Conservation (phyloP, 1,139 yeast species). For the Yamadazyma buinensis region DNA sequence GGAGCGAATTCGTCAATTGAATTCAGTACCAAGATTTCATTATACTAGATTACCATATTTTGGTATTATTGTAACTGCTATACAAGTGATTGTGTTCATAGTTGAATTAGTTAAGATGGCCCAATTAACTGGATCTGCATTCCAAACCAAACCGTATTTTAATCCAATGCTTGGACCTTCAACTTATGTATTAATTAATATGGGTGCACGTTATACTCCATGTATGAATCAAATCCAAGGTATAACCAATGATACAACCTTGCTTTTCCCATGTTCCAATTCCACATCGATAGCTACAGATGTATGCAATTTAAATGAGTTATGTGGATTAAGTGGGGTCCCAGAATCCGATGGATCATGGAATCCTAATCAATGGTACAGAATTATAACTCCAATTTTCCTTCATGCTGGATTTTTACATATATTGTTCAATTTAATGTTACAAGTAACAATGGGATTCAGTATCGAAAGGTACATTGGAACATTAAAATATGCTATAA, state of each 20-base stretch:
- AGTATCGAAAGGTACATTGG: constrained; percentile 64
- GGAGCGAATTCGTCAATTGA: constrained; percentile 23
- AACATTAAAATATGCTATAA: constrained; percentile 47
- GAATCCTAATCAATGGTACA: constrained; percentile 65
- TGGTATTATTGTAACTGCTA: constrained; percentile 42
- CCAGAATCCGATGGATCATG: constrained; percentile 24
- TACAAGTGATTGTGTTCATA: constrained; percentile 61
- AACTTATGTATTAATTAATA: constrained; percentile 57
- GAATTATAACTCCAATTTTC: constrained; percentile 68
- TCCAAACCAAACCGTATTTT: constrained; percentile 68
- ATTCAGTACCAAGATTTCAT: constrained; percentile 38
- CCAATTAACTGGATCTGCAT: constrained; percentile 58
- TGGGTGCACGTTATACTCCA: constrained; percentile 72
- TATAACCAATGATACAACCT: constrained; percentile 46
- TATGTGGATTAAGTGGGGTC: constrained; percentile 61
- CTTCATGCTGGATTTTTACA: constrained; percentile 75
- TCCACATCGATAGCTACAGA: constrained; percentile 54
- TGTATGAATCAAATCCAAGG: constrained; percentile 59
- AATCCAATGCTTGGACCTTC: constrained; percentile 87
- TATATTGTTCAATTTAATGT: constrained; percentile 58
- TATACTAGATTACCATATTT: constrained; percentile 45
- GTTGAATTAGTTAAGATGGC: constrained; percentile 65
- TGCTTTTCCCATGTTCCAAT: constrained; percentile 67
- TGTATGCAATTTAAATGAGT: constrained; percentile 53
- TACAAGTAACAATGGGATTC: constrained; percentile 62